Percentiles rank a stretch among this genome's conserved stretches.
These are phyloP conservation scores for Mixia osmundae DNA, from an alignment of 1,284 basidiomycete species.

Conservation along the genomic window DNA sequence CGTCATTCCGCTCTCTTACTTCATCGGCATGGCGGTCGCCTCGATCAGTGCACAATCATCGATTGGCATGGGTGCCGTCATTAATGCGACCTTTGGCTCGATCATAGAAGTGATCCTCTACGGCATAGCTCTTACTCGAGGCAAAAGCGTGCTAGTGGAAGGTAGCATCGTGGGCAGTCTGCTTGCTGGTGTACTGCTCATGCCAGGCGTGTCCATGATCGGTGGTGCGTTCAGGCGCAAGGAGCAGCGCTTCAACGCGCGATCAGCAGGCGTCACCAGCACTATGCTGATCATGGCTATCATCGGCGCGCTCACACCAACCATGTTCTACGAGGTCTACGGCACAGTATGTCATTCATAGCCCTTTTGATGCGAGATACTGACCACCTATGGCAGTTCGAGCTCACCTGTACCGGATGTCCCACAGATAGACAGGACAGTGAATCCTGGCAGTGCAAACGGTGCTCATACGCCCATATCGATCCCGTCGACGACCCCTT, in stretches of 20 bases:
- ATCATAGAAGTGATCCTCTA: constrained; percentile 96
- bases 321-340: constrained; percentile 95
- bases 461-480: constrained; percentile 87
- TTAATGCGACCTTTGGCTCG: constrained; percentile 97
- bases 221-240: constrained; percentile 77
- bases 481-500: constrained; percentile 83
- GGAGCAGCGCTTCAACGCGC: constrained; percentile 95
- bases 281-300: constrained; percentile 99
- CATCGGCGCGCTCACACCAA: constrained; percentile 85
- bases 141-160: constrained; percentile 83
- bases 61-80: constrained; percentile 98
- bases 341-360: constrained; percentile 48
- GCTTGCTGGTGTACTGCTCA: constrained; percentile 80
- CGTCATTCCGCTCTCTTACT: constrained; percentile 93
- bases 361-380: not conserved
- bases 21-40: constrained; percentile 99
- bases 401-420: constrained; percentile 79
- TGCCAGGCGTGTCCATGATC: constrained; percentile 94
- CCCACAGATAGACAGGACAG: constrained; percentile 28
- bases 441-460: constrained; percentile 36
- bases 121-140: constrained; percentile 58
- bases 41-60: constrained; percentile 93
- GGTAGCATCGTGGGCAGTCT: constrained; percentile 87
- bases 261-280: constrained; percentile 90
- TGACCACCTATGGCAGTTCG: constrained; percentile 35